Conservation (phyloP, 371 early-diverging fungal species). For the Mortierella sp. region DNA sequence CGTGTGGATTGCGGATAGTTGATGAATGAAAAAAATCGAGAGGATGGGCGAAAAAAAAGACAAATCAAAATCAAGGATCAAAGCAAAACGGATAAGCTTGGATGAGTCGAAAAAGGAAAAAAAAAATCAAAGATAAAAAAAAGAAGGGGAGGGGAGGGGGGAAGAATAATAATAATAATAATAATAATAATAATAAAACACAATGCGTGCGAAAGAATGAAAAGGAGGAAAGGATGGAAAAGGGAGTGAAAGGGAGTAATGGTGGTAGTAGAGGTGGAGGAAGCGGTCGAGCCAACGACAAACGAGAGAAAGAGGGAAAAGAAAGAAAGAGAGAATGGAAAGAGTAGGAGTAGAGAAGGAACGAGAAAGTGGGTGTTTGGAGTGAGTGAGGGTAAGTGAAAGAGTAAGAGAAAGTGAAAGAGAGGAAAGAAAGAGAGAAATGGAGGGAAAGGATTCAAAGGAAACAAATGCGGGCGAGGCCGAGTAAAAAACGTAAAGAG, state of each 20-base stretch:
- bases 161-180: not conserved
- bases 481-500: no score
- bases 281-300: not conserved
- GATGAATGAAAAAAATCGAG: no score
- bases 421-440: no score
- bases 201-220: conserved; percentile 4
- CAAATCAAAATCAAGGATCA: no score
- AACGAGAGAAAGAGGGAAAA: conserved; percentile 3
- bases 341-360: not conserved
- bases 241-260: not conserved
- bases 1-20: no score
- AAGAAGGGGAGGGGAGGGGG: not conserved
- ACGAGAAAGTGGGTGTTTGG: not conserved
- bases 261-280: not conserved
- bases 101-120: no score
- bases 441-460: no score
- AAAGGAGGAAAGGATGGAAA: not conserved
- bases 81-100: no score
- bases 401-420: not conserved
- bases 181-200: no score
- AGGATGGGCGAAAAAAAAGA: no score
- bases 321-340: not conserved
- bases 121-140: not conserved
- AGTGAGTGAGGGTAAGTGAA: not conserved
- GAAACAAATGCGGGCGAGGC: no score